Evolutionary conservation across 2,329 filamentous ascomycete genomes (phyloP).

Genomic region (Colletotrichum brevisporum): DNA sequence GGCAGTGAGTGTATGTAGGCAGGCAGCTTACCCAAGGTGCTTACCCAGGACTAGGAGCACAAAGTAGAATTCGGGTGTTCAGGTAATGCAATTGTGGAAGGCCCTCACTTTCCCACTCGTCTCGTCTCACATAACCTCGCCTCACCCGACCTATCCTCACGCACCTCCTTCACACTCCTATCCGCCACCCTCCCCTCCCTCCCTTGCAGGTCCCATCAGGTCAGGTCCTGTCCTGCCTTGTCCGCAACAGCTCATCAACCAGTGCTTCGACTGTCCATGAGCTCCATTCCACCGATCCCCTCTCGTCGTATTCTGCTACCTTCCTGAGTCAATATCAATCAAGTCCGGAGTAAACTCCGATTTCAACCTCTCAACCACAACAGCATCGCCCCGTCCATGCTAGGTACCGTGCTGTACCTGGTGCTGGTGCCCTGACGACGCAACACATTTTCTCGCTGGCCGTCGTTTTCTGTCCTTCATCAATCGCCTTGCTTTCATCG

Average conservation of each 20-base stretch:
- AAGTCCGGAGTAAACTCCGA: conserved; percentile 29
- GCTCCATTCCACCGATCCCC: not conserved
- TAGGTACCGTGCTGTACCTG: not conserved
- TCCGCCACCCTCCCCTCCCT: not conserved
- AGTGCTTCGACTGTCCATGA: conserved; percentile 6
- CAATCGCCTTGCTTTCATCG: conserved; percentile 24
- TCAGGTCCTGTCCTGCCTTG: not conserved
- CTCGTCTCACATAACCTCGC: not conserved
- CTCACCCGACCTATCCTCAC: not conserved
- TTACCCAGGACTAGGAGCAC: not conserved
- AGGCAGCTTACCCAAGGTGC: not conserved
- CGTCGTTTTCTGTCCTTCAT: not conserved
- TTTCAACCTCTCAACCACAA: not conserved
- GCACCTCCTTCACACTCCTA: not conserved
- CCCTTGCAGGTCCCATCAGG: not conserved
- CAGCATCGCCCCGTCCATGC: not conserved
- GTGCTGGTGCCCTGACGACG: not conserved
- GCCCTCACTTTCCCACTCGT: conserved; percentile 23
- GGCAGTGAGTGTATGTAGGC: no score
- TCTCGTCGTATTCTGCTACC: not conserved
- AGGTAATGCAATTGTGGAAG: conserved; percentile 31
- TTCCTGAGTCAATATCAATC: conserved; percentile 1
- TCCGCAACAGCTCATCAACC: not conserved
- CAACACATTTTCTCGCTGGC: not conserved
- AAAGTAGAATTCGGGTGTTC: conserved; percentile 15